phyloP scores from a whole-genome alignment of 768 basidiomycete species.

The Steccherinum ochraceum region DNA sequence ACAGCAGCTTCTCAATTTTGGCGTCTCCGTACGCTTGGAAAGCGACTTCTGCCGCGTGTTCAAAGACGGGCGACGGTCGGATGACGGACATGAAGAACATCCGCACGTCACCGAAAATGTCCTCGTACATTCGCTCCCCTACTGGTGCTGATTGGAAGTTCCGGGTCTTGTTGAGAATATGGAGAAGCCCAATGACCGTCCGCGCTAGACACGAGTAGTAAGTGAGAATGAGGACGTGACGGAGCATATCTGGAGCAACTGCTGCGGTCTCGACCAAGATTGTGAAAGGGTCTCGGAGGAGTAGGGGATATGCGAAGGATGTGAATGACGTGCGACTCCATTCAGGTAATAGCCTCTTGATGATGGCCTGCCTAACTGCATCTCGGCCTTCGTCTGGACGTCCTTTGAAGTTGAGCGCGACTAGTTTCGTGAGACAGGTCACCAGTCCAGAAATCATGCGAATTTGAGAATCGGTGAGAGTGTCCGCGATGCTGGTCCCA shows the following conservation, averaged over 20 bases:
- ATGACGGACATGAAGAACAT: slow-evolving; percentile 92
- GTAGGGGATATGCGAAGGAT: slow-evolving; percentile 77
- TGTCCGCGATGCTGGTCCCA: slow-evolving; percentile 58
- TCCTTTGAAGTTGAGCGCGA: slow-evolving; percentile 61
- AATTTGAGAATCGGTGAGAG: slow-evolving; percentile 69
- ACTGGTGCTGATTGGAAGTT: slow-evolving; percentile 32
- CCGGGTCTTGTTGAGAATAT: slow-evolving; percentile 68
- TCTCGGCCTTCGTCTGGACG: slow-evolving; percentile 71
- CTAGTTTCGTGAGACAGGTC: slow-evolving; percentile 59
- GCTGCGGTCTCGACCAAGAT: slow-evolving; percentile 87
- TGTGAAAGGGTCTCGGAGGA: slow-evolving; percentile 86
- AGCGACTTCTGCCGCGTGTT: slow-evolving; percentile 74
- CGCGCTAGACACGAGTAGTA: slow-evolving; percentile 91
- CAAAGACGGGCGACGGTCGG: slow-evolving; percentile 81
- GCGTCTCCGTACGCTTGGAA: slow-evolving; percentile 80
- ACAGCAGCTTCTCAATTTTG: slow-evolving; percentile 79
- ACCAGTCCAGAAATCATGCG: slow-evolving; percentile 76
- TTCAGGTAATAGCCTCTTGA: slow-evolving; percentile 86
- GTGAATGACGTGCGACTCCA: slow-evolving; percentile 85
- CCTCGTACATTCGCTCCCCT: slow-evolving; percentile 51
- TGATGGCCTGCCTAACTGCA: slow-evolving; percentile 75
- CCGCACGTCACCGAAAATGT: slow-evolving; percentile 77
- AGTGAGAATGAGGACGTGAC: slow-evolving; percentile 79
- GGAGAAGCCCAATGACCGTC: slow-evolving; percentile 80
- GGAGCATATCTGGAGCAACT: slow-evolving; percentile 83